Evolutionary conservation across 2,329 filamentous ascomycete genomes (phyloP), one percentile per base, ranked within the genome.

Genomic region (Dactylellina leptospora): DNA sequence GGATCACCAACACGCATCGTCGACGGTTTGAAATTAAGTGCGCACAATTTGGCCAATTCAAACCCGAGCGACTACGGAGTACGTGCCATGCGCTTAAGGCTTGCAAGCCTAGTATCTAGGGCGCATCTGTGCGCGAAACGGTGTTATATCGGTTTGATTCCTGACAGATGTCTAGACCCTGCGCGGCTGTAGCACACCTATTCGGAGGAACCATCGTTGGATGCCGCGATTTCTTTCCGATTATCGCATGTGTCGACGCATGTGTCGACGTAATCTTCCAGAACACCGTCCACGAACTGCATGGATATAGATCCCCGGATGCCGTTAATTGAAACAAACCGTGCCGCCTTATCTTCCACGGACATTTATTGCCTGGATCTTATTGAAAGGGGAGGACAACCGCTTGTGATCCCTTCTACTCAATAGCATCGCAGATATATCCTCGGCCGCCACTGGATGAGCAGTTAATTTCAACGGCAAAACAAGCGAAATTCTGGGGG

Each of bases 391-490:
- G 47, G 25, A 25, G 25, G 23, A 54, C 25, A 30, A 44, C 62
- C 62, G 63, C 54, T 48, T 61, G 55, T 60, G 40, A 68, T 56
- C 62, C 11, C 61, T 38, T 45, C 38, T 13, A 44, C 42, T 50
- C 58, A 69, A 44, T 40, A 20, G n/a, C 36, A 45, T 53, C 33
- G 22, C 58, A 62, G 56, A 50, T 71, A 62, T 69, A 69, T 25
- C 47, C 55, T 54, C 40, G 63, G 47, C 55, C 36, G 47, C 62
- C 50, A 36, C 36, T 50, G 44, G 18, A 51, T 71, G 64, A 71
- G 64, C 64, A 71, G 40, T 71, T 71, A 71, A 71, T 71, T 71
- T 62, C 51, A 40, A 61, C 42, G 64, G 55, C 51, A 36, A 60
- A 55, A 55, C 56, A 71, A 71, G 64, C n/a, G n/a, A n/a, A n/a